Percentiles rank a stretch among this genome's conserved stretches.
These are phyloP conservation scores for Pleurotus djamor DNA, from an alignment of 768 basidiomycete species.

Conservation along the genomic window DNA sequence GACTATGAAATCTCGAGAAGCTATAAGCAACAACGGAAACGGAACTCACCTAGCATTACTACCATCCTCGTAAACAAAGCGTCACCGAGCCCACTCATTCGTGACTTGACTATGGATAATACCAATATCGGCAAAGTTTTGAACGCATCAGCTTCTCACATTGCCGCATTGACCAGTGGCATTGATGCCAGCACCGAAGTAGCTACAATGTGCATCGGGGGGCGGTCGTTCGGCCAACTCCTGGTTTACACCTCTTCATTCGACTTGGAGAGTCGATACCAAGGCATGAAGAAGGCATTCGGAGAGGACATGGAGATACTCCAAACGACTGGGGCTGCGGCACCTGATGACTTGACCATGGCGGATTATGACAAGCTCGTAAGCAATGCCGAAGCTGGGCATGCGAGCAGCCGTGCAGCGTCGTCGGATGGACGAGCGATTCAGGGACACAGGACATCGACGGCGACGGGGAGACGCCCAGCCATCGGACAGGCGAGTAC, in stretches of 20 bases:
- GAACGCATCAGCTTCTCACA: slow-evolving; percentile 1
- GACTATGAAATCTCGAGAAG: no score
- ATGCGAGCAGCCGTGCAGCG: slow-evolving; percentile 2
- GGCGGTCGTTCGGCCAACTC: background rate
- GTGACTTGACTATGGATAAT: background rate
- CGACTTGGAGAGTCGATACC: slow-evolving; percentile 1
- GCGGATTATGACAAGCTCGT: slow-evolving; percentile 2
- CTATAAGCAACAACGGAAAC: background rate
- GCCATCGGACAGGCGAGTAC: background rate
- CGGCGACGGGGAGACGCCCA: background rate
- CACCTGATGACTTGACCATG: background rate
- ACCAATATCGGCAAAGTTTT: background rate
- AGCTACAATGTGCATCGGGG: slow-evolving; percentile 1
- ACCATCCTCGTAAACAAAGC: background rate
- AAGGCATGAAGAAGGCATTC: slow-evolving; percentile 5
- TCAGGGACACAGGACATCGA: background rate
- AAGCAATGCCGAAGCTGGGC: background rate
- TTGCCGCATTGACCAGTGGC: slow-evolving; percentile 4
- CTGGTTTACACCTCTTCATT: background rate
- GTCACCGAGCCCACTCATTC: background rate
- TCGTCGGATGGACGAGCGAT: background rate
- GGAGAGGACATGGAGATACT: slow-evolving; percentile 6
- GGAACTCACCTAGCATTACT: background rate
- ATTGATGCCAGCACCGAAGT: slow-evolving; percentile 6
- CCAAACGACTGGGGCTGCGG: background rate